These are phyloP conservation scores for Lichtheimia ramosa DNA, from an alignment of 371 early-diverging fungal genomes.

Conservation along the genomic window DNA sequence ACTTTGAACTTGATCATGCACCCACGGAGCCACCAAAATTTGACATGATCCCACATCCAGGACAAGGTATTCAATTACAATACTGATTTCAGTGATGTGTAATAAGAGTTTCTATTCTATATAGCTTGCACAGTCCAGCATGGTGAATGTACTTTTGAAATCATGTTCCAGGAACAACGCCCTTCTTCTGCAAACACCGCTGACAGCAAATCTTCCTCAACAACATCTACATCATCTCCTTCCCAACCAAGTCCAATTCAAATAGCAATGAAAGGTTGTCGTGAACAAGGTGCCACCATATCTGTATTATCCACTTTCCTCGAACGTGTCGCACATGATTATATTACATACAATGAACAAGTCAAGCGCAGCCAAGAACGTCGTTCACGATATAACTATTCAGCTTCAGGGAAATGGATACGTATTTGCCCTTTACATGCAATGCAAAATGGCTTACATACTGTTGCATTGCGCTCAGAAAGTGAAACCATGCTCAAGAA, in stretches of 20 bases:
- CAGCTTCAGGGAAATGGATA: constrained; percentile 30
- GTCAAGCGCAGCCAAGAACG: constrained; percentile 12
- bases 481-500: constrained; percentile 41
- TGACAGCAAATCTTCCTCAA: no score
- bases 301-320: constrained; percentile 20
- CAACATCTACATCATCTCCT: not conserved
- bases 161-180: constrained; percentile 6
- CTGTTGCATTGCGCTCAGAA: constrained; percentile 51
- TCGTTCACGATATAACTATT: constrained; percentile 32
- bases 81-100: no score
- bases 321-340: constrained; percentile 23
- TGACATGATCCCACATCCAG: constrained; percentile 30
- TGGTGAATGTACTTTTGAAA: constrained; percentile 8
- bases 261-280: constrained; percentile 9
- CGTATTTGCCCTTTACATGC: constrained; percentile 27
- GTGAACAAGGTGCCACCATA: constrained; percentile 15
- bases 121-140: constrained; percentile 12
- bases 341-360: constrained; percentile 34
- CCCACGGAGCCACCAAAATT: constrained; percentile 30
- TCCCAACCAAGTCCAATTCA: constrained; percentile 10
- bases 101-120: no score
- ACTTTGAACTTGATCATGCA: constrained; percentile 20
- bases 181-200: no score
- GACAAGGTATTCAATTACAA: constrained; percentile 22
- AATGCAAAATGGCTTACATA: constrained; percentile 29